Evolutionary conservation across 2,329 filamentous ascomycete species (phyloP).

Genomic region (Claviceps humidiphila): DNA sequence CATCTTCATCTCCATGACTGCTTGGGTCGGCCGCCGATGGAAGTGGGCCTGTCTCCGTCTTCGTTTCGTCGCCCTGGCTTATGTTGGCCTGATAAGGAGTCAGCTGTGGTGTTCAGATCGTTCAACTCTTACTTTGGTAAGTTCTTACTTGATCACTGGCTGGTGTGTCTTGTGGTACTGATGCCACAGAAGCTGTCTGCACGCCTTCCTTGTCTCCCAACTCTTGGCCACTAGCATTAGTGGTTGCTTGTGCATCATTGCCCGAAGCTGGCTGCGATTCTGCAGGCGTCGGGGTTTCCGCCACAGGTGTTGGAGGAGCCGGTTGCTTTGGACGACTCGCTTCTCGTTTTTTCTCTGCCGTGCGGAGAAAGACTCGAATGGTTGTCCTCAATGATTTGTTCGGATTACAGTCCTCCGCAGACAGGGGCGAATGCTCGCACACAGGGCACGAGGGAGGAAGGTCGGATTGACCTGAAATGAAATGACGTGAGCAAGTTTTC

Average conservation of each 20-base stretch:
- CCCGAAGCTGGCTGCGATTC: neutral
- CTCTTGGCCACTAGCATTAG: neutral
- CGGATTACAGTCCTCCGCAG: slow-evolving; percentile 71
- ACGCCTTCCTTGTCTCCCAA: neutral
- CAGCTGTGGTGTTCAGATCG: neutral
- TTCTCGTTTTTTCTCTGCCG: slow-evolving; percentile 79
- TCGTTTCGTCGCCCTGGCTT: neutral
- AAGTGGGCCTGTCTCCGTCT: neutral
- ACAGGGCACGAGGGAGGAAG: slow-evolving; percentile 74
- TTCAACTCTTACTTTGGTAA: neutral
- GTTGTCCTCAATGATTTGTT: slow-evolving; percentile 89
- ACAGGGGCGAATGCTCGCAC: slow-evolving; percentile 83
- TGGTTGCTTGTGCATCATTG: neutral
- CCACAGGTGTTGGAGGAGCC: slow-evolving; percentile 29
- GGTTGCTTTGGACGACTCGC: slow-evolving; percentile 41
- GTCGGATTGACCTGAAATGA: slow-evolving; percentile 54
- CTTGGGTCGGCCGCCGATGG: neutral
- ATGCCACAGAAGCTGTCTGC: neutral
- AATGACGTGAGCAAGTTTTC: slow-evolving; percentile 2
- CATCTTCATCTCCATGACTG: slow-evolving; percentile 2
- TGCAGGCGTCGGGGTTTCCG: slow-evolving; percentile 20
- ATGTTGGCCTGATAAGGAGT: neutral
- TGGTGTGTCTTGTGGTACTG: neutral
- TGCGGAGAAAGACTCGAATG: slow-evolving; percentile 80
- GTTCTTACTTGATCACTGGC: slow-evolving; percentile 2